Evolutionary conservation across 805 yeast species (phyloP).

Genomic region (Nematodospora valgi): DNA sequence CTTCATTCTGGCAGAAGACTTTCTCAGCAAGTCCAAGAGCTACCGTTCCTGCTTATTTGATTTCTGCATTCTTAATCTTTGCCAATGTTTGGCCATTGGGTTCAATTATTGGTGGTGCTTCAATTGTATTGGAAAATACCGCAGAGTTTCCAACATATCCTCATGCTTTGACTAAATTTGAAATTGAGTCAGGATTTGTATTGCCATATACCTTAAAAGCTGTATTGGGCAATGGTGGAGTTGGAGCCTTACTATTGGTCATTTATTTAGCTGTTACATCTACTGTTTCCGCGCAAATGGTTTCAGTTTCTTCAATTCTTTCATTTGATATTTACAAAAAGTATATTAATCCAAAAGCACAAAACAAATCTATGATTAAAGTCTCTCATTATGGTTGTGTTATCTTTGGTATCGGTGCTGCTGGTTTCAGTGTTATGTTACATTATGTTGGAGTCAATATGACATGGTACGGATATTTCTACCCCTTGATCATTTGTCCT

Average conservation of each 20-base stretch:
- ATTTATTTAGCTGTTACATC: conserved; percentile 40
- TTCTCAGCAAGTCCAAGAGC: conserved; percentile 33
- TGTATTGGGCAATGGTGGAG: conserved; percentile 27
- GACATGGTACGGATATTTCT: conserved; percentile 32
- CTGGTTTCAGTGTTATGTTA: conserved; percentile 36
- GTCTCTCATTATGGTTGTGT: conserved; percentile 44
- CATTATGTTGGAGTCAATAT: conserved; percentile 26
- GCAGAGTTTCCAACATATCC: conserved; percentile 32
- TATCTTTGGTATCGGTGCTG: conserved; percentile 31
- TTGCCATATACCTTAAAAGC: conserved; percentile 28
- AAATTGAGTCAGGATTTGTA: conserved; percentile 28
- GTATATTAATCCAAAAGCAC: conserved; percentile 40
- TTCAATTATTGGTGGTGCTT: conserved; percentile 30
- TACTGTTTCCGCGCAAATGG: conserved; percentile 39
- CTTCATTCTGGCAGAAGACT: conserved; percentile 40
- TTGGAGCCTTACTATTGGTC: conserved; percentile 30
- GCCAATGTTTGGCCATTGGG: conserved; percentile 37
- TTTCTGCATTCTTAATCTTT: conserved; percentile 29
- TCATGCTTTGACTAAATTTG: conserved; percentile 22
- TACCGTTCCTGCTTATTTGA: conserved; percentile 34
- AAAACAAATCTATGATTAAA: conserved; percentile 37
- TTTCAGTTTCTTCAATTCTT: conserved; percentile 37
- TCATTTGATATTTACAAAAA: conserved; percentile 47
- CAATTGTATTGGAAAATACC: conserved; percentile 22
- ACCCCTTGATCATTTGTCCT: conserved; percentile 36